Evolutionary conservation across 768 basidiomycete species (phyloP).

Genomic region (Amanita jacksonii): DNA sequence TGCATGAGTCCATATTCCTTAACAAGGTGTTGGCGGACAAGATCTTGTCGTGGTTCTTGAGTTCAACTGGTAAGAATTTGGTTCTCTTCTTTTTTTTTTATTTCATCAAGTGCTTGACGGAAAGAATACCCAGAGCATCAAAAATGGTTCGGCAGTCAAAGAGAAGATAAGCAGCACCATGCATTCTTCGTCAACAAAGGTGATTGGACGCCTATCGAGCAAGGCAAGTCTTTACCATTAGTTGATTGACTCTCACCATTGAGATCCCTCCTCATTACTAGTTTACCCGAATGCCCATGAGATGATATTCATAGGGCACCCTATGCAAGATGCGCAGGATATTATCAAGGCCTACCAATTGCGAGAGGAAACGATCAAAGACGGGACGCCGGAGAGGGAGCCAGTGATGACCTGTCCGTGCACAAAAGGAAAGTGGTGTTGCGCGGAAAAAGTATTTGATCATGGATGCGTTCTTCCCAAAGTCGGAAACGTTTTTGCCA

Average conservation of each 20-base stretch:
- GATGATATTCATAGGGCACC: slow-evolving; percentile 7
- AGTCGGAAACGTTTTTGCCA: slow-evolving; percentile 2
- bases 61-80: slow-evolving; percentile 3
- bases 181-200: slow-evolving; percentile 5
- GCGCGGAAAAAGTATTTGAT: slow-evolving; percentile 1
- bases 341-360: neutral
- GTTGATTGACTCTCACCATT: neutral
- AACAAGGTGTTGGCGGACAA: slow-evolving; percentile 4
- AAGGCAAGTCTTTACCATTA: neutral
- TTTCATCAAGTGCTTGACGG: neutral
- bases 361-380: neutral
- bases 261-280: too few relatives aligned
- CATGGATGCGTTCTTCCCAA: slow-evolving; percentile 6
- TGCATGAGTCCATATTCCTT: slow-evolving; percentile 4
- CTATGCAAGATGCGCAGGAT: slow-evolving; percentile 2
- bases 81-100: neutral
- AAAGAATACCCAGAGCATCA: neutral
- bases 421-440: neutral
- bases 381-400: neutral
- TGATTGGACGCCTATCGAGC: slow-evolving; percentile 2
- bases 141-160: slow-evolving; percentile 1
- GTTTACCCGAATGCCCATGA: neutral
- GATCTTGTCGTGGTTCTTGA: slow-evolving; percentile 1
- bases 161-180: neutral
- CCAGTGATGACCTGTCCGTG: neutral